Evolutionary conservation across 1,284 basidiomycete species (phyloP), one percentile per base, ranked within the genome.

Genomic region (Ustilago vetiveriae): DNA sequence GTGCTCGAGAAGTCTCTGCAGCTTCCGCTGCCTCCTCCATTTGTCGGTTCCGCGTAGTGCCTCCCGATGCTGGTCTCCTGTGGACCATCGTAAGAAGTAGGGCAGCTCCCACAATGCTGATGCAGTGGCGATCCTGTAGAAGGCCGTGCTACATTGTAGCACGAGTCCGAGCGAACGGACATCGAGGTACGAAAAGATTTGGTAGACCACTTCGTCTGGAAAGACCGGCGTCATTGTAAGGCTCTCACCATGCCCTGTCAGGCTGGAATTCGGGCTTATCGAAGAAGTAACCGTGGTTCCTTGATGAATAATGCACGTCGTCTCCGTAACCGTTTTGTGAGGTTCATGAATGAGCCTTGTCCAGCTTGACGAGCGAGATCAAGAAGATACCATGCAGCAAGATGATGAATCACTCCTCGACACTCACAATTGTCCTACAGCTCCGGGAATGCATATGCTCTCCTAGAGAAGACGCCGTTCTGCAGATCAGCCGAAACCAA

Each of bases 41-140:
- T 14, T 16, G 11, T 22, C 22, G 2, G 59, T 64, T 1, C 44
- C 46, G 5, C 62, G 46, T 9, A 35, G 19, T 3, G 8, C 14
- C 33, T 70, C 67, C 7, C 58, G 49, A 14, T 54, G 16, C 1
- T 40, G 8, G 29, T 71, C 48, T 2, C 60, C 71, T n/a, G 50
- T 57, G 2, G 56, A 43, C 71, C 71, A 74, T 38, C 67, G 47
- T 13, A 65, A 36, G n/a, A 58, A 43, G 36, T 71, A 74, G 0
- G 66, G 49, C 14, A 51, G 17, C 32, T 71, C 55, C 71, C 71
- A 74, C 7, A 71, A 21, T 2, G 52, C 32, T 7, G 71, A 42
- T 2, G 40, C 21, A 4, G 60, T 74, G n/a, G 67, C 59, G 29
- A 74, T 51, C 10, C 60, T 32, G 19, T 71, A 52, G 37, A 74